These are phyloP conservation scores for Candida anglica DNA, from an alignment of 805 yeast genomes.

Conservation along the genomic window DNA sequence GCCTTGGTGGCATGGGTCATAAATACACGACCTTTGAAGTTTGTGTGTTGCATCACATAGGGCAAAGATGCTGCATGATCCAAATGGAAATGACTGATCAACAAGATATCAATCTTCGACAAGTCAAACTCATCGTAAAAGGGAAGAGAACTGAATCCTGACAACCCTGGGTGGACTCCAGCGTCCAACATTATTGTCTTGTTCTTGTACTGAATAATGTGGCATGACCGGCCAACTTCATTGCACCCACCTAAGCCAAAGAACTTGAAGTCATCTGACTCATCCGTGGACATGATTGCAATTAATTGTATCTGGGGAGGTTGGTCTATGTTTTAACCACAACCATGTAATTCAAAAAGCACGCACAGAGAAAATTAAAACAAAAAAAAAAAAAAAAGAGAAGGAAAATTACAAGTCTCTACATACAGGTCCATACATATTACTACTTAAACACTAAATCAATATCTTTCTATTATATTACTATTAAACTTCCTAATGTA, in stretches of 20 bases:
- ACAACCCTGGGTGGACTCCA: conserved; percentile 94
- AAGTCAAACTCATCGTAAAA: conserved; percentile 94
- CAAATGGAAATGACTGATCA: conserved; percentile 92
- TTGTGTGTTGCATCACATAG: conserved; percentile 95
- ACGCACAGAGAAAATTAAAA: neutral
- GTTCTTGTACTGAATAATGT: conserved; percentile 85
- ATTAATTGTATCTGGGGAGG: too few relatives aligned
- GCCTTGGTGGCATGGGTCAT: conserved; percentile 99
- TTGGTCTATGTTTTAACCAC: neutral
- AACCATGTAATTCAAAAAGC: neutral
- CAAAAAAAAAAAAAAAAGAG: too few relatives aligned
- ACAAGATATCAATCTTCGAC: conserved; percentile 76
- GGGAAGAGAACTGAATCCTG: conserved; percentile 88
- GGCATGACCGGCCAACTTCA: conserved; percentile 97
- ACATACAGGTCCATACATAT: too few relatives aligned
- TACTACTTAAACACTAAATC: too few relatives aligned
- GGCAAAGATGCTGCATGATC: conserved; percentile 99
- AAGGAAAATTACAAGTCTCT: too few relatives aligned
- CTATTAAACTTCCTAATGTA: too few relatives aligned
- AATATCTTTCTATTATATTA: too few relatives aligned
- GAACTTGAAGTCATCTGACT: conserved; percentile 51
- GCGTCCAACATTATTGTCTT: conserved; percentile 97
- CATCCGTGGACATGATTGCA: too few relatives aligned
- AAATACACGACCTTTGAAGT: conserved; percentile 90
- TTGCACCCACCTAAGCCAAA: conserved; percentile 96